Evolutionary conservation across 805 yeast species (phyloP).

Genomic region (Barnettozyma californica): DNA sequence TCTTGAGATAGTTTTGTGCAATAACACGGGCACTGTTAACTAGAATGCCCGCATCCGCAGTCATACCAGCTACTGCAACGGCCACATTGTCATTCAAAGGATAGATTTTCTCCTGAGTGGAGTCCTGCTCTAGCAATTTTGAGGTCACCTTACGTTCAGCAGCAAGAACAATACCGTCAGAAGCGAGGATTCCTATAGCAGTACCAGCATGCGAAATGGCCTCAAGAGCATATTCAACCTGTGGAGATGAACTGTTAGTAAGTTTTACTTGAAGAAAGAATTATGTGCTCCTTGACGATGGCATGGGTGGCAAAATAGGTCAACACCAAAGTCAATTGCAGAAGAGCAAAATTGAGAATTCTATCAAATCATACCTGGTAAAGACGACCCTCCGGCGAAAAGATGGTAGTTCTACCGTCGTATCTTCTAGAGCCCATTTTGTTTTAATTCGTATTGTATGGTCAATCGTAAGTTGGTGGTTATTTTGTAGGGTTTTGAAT

Average conservation of each 20-base stretch:
- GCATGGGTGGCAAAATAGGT: constrained; percentile 4
- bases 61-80: constrained; percentile 97
- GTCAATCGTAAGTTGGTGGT: background rate
- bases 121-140: constrained; percentile 88
- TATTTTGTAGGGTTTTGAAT: background rate
- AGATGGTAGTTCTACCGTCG: constrained; percentile 97
- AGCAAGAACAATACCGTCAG: constrained; percentile 88
- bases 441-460: background rate
- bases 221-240: constrained; percentile 93
- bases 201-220: constrained; percentile 98
- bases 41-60: constrained; percentile 91
- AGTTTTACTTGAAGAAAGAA: background rate
- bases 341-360: background rate
- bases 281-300: background rate
- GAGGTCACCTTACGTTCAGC: constrained; percentile 96
- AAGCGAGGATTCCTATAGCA: constrained; percentile 85
- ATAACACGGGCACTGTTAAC: constrained; percentile 79
- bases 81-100: constrained; percentile 66
- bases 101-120: constrained; percentile 89
- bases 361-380: constrained; percentile 61
- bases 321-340: background rate
- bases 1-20: constrained; percentile 81
- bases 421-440: constrained; percentile 85
- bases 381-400: constrained; percentile 97
- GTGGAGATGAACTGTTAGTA: background rate